phyloP scores from a whole-genome alignment of 1,139 yeast genomes.

The Chernovozyma aurita region DNA sequence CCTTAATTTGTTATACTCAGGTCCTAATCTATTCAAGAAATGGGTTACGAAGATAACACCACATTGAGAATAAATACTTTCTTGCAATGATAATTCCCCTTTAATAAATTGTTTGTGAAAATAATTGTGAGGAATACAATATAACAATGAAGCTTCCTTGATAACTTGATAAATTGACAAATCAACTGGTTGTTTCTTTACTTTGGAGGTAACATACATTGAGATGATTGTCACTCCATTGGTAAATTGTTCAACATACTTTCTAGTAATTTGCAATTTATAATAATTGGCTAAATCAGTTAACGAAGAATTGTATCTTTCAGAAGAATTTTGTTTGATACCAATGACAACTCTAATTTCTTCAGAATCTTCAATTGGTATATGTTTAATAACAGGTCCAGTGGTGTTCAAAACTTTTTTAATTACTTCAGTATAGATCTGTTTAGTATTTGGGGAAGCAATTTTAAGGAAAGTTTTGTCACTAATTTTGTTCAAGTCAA shows the following conservation, averaged over 20 bases:
- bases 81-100: conserved; percentile 86
- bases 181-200: conserved; percentile 46
- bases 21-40: conserved; percentile 89
- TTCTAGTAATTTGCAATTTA: conserved; percentile 79
- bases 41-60: conserved; percentile 92
- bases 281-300: conserved; percentile 87
- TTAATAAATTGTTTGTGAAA: conserved; percentile 72
- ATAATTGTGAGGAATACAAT: conserved; percentile 84
- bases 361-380: conserved; percentile 76
- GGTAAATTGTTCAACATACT: conserved; percentile 90
- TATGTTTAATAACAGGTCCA: conserved; percentile 91
- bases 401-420: conserved; percentile 66
- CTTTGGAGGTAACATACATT: conserved; percentile 68
- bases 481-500: conserved; percentile 52
- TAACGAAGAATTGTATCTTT: conserved; percentile 84
- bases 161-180: conserved; percentile 85
- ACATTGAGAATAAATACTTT: conserved; percentile 89
- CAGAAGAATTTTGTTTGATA: conserved; percentile 77
- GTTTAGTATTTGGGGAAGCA: conserved; percentile 76
- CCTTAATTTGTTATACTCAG: conserved; percentile 74
- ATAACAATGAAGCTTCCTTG: conserved; percentile 89
- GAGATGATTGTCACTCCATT: conserved; percentile 87
- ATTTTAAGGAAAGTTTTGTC: conserved; percentile 77
- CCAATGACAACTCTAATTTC: conserved; percentile 84
- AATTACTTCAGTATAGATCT: conserved; percentile 70